Conservation (phyloP, 139 green algal species). For the Chlorella sp. region DNA sequence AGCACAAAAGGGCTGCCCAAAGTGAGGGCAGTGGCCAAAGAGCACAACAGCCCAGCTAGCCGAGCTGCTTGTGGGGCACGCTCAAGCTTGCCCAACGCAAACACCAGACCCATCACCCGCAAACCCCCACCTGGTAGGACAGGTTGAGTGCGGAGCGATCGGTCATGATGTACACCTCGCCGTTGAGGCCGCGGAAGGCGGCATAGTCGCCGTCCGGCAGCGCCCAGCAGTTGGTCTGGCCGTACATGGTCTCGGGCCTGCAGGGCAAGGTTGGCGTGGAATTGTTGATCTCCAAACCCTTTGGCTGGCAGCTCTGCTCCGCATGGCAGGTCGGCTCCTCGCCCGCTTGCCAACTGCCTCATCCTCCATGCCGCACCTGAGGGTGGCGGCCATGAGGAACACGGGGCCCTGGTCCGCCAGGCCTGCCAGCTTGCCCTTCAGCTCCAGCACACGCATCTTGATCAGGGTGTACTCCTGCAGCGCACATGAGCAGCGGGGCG, state of each 20-base stretch:
- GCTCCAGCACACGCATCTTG: constrained; percentile 93
- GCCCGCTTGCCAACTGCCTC: no score
- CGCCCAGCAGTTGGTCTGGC: constrained; percentile 98
- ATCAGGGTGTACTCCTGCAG: constrained; percentile 97
- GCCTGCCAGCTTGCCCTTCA: constrained; percentile 70
- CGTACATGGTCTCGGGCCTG: constrained; percentile 98
- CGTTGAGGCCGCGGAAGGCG: constrained; percentile 79
- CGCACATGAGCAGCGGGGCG: constrained; percentile 25
- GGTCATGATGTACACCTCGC: constrained; percentile 91
- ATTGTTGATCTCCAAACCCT: no score
- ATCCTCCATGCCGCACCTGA: no score
- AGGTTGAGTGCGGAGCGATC: constrained; percentile 92
- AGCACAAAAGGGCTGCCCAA: no score
- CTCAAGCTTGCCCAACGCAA: no score
- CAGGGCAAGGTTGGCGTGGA: neutral
- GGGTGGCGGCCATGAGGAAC: constrained; percentile 94
- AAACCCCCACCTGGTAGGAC: constrained; percentile 81
- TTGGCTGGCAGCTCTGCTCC: neutral
- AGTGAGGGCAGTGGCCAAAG: no score
- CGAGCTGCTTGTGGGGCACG: no score
- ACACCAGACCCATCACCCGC: no score
- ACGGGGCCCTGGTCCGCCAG: constrained; percentile 75
- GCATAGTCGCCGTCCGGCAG: constrained; percentile 96
- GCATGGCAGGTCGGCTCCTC: neutral
- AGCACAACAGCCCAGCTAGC: no score